A percentile compares a stretch with the other conserved stretches of the same genome.
phyloP scores from a whole-genome alignment of 176 grass and related monocot species.

The Sorghum bicolor region Sorghum_bicolor_NCBIv3 NC_012873.2:2892001-2892500 shows the following conservation, averaged over 20 bases:
- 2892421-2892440: not conserved
- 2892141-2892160: too few species aligned
- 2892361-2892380: conserved; percentile 45
- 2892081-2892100: not conserved
- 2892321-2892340: not conserved
- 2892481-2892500: conserved; percentile 39
- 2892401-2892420: conserved; percentile 21
- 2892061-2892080: not conserved
- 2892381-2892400: conserved; percentile 48
- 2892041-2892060: not conserved
- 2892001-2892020: not conserved
- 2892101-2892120: not conserved
- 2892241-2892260: not conserved
- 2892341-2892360: not conserved
- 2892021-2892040: not conserved
- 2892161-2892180: not conserved
- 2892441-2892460: conserved; percentile 22
- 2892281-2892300: not conserved
- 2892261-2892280: not conserved
- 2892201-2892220: too few species aligned
- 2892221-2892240: not conserved
- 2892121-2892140: not conserved
- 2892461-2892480: conserved; percentile 39
- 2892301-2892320: conserved; percentile 24
- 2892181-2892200: not conserved